Evolutionary conservation across 345 rosid genomes (phyloP), one percentile per base, ranked within the genome.

Genomic region (Citrus medica): DNA sequence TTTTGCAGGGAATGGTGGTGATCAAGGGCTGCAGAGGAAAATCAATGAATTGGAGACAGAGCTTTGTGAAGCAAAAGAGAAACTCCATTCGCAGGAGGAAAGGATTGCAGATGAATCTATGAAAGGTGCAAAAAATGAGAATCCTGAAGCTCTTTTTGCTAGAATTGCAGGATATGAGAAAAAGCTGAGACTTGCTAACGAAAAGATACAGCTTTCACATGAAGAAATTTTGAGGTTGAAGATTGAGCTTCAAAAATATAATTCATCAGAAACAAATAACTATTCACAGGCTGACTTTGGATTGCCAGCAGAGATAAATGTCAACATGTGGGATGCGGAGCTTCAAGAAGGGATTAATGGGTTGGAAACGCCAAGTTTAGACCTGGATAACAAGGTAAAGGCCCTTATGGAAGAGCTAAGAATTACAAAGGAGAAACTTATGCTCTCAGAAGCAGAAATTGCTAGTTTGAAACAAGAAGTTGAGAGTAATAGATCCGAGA

Each of bases 31-130:
- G 69, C 87, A 78, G 27, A 79, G 82, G 79, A 86, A 78, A 84
- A 77, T 92, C n/a, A 30, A 81, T 30, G 94, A 89, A 51, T 82
- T 90, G 80, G 98, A 91, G 78, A 80, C 71, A 73, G 90, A 89
- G 80, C 92, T 90, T n/a, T 86, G 82, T 65, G 91, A 84, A 42
- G 85, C 81, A 53, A 88, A 88, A 79, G 92, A 86, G 75, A 88
- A 87, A 85, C 87, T 91, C 55, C 83, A 77, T 76, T 61, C 77
- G 84, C 86, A 80, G 69, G 83, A 79, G 63, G 90, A 86, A 81
- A 95, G 85, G 17, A 81, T 82, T 69, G 71, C 81, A 4, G 90
- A 86, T 76, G 74, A 82, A 14, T 84, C 84, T 22, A 61, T 51
- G 67, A 77, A 76, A 70, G 80, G 77, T 66, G 81, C 63, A 48